A percentile compares a stretch with the other conserved stretches of the same genome.
Conservation (phyloP, 2,329 filamentous ascomycete species). For the Ceratocystiopsis sp. region DNA sequence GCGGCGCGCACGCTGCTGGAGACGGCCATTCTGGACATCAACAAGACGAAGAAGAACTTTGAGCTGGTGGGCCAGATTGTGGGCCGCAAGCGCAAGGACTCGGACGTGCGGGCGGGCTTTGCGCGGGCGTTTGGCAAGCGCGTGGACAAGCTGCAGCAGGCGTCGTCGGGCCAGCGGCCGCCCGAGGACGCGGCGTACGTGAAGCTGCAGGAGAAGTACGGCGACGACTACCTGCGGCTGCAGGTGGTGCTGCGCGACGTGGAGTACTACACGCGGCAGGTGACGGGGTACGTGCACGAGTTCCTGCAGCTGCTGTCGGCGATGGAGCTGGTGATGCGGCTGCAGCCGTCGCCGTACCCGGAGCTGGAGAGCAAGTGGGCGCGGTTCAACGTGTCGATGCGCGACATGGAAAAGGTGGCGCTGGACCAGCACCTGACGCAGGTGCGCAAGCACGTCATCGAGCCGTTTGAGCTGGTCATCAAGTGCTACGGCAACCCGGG, state of each 20-base stretch:
- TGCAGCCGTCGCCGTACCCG: conserved; percentile 54
- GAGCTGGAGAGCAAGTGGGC: conserved; percentile 92
- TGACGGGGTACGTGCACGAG: conserved; percentile 61
- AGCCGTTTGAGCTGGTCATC: conserved; percentile 33
- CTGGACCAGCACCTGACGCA: conserved; percentile 51
- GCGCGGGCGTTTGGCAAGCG: conserved; percentile 82
- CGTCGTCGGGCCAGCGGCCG: conserved; percentile 35
- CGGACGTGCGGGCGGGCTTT: conserved; percentile 67
- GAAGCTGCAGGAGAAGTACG: conserved; percentile 69
- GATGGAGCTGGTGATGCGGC: conserved; percentile 65
- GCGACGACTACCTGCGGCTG: conserved; percentile 78
- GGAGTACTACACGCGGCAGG: conserved; percentile 78
- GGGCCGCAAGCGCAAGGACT: conserved; percentile 69
- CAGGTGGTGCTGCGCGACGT: conserved; percentile 88
- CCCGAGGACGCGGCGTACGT: conserved; percentile 72
- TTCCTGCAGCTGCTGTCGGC: conserved; percentile 67
- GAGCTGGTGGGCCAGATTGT: conserved; percentile 86
- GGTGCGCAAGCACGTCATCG: conserved; percentile 68
- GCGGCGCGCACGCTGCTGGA: conserved; percentile 36
- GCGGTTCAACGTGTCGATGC: conserved; percentile 71
- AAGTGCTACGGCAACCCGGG: conserved; percentile 59
- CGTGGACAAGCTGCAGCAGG: conserved; percentile 57
- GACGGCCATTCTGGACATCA: conserved; percentile 66
- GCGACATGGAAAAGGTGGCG: conserved; percentile 68
- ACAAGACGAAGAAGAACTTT: conserved; percentile 88